Base-by-base conservation (phyloP, 2,329 filamentous ascomycete species). In the Juglanconis oblonga region DNA sequence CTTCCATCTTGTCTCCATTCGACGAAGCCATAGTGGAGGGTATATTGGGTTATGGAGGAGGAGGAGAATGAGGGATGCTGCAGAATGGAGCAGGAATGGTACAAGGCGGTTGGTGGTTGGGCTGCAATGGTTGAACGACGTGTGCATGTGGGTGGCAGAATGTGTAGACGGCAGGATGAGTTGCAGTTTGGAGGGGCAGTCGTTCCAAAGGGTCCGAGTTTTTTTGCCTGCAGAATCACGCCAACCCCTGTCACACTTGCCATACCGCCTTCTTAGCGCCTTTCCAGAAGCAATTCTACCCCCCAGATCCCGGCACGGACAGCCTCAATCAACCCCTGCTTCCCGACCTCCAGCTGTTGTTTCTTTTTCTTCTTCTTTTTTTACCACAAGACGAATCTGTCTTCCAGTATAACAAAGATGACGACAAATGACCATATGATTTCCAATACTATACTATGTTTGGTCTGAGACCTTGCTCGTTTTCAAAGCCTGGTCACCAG, bases 1-100 rank as follows among this genome's bases (percentile, higher is more conserved):
- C 77, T 49, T 86, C 84, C 81, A 84, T 85, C 63, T 79, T 80
- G 62, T 79, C 77, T 67, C 77, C 76, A 7, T 48, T 51, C 67
- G 72, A 74, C 57, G 24, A 24, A 24, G 69, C 59, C 80, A 83
- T 82, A 44, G 58, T 65, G 36, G 11, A 14, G 40, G 44, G 40
- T 33, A 24, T 45, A 29, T 42, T 29, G n/a, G 35, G 3, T 9
- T 17, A 24, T n/a, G 47, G 31, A n/a, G 45, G 14, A 5, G 10
- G 24, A 9, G 24, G 44, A 24, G 47, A 9, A 35, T 24, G 45
- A 42, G 47, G 36, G 35, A 24, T 14, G n/a, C 11, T 3, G 17
- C n/a, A 49, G 45, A 29, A n/a, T 17, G 24, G 8, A 36, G 36
- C n/a, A 11, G 24, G 42, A 33, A 33, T 31, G n/a, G 6, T 14